Percentiles rank a stretch among this genome's conserved stretches.
phyloP scores from a whole-genome alignment of 2,329 filamentous ascomycete genomes.

The Nigrospora sphaerica region DNA sequence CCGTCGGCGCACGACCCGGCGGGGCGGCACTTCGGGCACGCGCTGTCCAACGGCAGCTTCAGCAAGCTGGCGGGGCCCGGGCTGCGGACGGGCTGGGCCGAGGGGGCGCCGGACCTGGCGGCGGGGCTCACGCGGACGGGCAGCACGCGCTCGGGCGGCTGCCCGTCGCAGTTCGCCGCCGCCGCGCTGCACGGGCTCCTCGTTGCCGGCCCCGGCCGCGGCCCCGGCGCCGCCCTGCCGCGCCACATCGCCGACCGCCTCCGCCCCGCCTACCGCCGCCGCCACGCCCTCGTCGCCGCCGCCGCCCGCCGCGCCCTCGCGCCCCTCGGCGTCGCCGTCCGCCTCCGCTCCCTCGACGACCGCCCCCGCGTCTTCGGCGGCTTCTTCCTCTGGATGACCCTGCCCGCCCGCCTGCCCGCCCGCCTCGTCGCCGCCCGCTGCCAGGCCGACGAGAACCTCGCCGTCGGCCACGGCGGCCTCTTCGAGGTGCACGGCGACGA shows the following conservation, averaged over 20 bases:
- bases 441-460: slow-evolving; percentile 55
- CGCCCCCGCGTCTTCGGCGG: slow-evolving; percentile 55
- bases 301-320: background rate
- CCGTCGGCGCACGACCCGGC: slow-evolving; percentile 28
- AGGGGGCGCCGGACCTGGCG: slow-evolving; percentile 49
- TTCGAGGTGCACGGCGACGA: slow-evolving; percentile 61
- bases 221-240: slow-evolving; percentile 33
- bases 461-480: slow-evolving; percentile 60
- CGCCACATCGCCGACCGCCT: slow-evolving; percentile 33
- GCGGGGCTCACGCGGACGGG: slow-evolving; percentile 46
- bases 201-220: too few relatives aligned
- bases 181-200: slow-evolving; percentile 44
- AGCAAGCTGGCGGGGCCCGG: slow-evolving; percentile 83
- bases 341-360: slow-evolving; percentile 8
- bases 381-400: slow-evolving; percentile 76
- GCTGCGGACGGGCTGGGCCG: slow-evolving; percentile 79
- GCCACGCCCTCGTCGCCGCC: slow-evolving; percentile 29
- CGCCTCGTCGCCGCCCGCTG: slow-evolving; percentile 50
- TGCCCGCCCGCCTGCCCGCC: slow-evolving; percentile 47
- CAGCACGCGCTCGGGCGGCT: slow-evolving; percentile 48
- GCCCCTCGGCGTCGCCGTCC: background rate
- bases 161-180: slow-evolving; percentile 47
- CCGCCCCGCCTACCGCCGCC: slow-evolving; percentile 35
- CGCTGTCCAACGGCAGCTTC: slow-evolving; percentile 82
- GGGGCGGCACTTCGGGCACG: slow-evolving; percentile 59